Conservation (phyloP, 805 yeast species). For the Candida parachauliodes region DNA sequence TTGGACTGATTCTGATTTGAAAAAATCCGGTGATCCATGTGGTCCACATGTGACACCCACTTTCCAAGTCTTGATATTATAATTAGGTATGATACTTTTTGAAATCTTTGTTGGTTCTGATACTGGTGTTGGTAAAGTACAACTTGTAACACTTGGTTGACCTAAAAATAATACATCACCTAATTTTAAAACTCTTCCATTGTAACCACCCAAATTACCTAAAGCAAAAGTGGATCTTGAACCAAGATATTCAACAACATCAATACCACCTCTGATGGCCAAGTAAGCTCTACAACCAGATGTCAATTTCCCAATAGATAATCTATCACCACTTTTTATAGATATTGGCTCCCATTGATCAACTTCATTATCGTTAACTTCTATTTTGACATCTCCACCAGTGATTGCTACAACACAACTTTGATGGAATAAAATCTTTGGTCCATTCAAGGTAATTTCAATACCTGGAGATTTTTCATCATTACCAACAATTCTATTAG, state of each 20-base stretch:
- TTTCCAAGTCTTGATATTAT: slow-evolving; percentile 59
- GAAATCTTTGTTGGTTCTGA: slow-evolving; percentile 63
- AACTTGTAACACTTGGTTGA: slow-evolving; percentile 64
- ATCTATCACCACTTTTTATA: slow-evolving; percentile 70
- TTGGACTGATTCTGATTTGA: slow-evolving; percentile 66
- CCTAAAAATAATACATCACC: slow-evolving; percentile 92
- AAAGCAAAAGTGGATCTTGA: slow-evolving; percentile 95
- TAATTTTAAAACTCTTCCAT: slow-evolving; percentile 84
- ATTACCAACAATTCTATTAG: slow-evolving; percentile 90
- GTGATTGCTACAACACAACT: slow-evolving; percentile 76
- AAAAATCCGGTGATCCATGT: slow-evolving; percentile 96
- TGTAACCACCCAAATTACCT: slow-evolving; percentile 90
- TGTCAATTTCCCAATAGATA: slow-evolving; percentile 75
- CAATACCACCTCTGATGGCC: slow-evolving; percentile 90
- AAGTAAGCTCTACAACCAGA: slow-evolving; percentile 87
- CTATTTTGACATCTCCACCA: slow-evolving; percentile 76
- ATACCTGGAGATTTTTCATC: slow-evolving; percentile 78
- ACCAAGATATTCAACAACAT: slow-evolving; percentile 90
- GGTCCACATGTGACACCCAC: slow-evolving; percentile 97
- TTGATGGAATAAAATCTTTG: slow-evolving; percentile 78
- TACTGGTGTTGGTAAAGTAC: slow-evolving; percentile 70
- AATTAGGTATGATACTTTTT: slow-evolving; percentile 50
- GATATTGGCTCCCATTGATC: slow-evolving; percentile 70
- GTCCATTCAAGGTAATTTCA: slow-evolving; percentile 86
- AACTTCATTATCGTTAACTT: slow-evolving; percentile 56